Base-by-base conservation (phyloP, 1,284 basidiomycete species). In the Cryptococcus amylolentus region DNA sequence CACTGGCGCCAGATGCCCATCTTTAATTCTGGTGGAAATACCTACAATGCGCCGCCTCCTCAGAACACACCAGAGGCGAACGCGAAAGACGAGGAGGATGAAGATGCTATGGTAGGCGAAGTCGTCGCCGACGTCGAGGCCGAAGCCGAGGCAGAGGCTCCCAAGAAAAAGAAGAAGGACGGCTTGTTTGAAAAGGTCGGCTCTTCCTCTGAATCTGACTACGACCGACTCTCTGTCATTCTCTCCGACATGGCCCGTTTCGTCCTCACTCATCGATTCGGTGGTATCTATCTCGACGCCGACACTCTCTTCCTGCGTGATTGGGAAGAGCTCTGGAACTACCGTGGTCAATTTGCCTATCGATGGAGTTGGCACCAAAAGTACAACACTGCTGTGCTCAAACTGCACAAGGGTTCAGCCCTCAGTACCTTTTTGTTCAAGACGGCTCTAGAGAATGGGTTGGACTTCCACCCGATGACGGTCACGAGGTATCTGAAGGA, bases 321-420 rank as follows among this genome's bases (percentile, higher is more conserved):
- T 69, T 93, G 90, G 90, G 89, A 91, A 70, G 89, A 92, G 63
- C 77, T 93, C 13, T 91, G 88, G 88, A 88, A 88, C 23, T 91
- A 87, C 84, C 84, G 85, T 64, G 89, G 89, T 26, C 88, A 88
- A 40, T 93, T 91, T 65, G 89, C 90, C 5, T 93, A 91, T 70
- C 82, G 89, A 3, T 91, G 89, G 89, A 87, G 85, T 40, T 84
- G 87, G 55, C 77, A 89, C 59, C 82, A 86, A 63, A 87, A 86
- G 68, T 91, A 91, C 75, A 91, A 91, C 77, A 92, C 89, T 14
- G 89, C 90, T 2, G 88, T 92, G 4, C 81, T 92, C 55, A 88
- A 86, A 67, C 79, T 93, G 77, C 88, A 89, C 80, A 88, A 88
- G 69, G 83, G 84, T 5, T 88, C 87, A 7, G 89, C 90, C 3